Conservation (phyloP, 1,284 basidiomycete genomes). For the Ustilago shanxiensis region DNA sequence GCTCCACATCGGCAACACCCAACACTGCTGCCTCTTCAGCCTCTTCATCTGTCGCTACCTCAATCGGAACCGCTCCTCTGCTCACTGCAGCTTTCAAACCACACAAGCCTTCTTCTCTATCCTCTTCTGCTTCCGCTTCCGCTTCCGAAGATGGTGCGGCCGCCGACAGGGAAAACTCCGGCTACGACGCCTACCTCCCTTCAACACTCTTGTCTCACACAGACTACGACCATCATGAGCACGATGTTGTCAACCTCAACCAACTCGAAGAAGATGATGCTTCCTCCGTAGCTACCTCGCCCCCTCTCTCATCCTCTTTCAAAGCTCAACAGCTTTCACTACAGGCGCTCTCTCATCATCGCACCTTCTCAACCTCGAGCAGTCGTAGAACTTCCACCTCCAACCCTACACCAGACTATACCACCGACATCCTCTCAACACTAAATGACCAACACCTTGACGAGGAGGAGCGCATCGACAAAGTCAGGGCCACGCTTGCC, state of each 20-base stretch:
- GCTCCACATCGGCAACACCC: constrained; percentile 19
- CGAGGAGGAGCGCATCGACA: constrained; percentile 62
- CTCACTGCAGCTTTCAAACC: constrained; percentile 48
- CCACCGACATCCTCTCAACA: constrained; percentile 46
- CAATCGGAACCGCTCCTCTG: constrained; percentile 23
- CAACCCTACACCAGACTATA: constrained; percentile 22
- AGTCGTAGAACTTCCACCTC: constrained; percentile 44
- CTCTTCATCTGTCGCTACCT: constrained; percentile 19
- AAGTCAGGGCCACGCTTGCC: constrained; percentile 52
- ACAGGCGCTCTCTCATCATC: constrained; percentile 43
- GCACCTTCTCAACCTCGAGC: constrained; percentile 33
- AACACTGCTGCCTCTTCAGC: constrained; percentile 22
- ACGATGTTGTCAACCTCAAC: neutral
- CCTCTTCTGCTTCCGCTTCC: constrained; percentile 53
- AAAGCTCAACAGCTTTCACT: constrained; percentile 51
- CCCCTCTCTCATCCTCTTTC: constrained; percentile 51
- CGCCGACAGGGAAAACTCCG: constrained; percentile 16
- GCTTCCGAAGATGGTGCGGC: constrained; percentile 50
- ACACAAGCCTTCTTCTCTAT: constrained; percentile 53
- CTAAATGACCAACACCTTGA: constrained; percentile 52
- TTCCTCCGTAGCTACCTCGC: constrained; percentile 41
- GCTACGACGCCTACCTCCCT: constrained; percentile 31
- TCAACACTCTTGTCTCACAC: constrained; percentile 21
- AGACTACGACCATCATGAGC: constrained; percentile 11
- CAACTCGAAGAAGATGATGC: constrained; percentile 34